These are phyloP conservation scores for Oryza brachyantha DNA, from an alignment of 176 grass and related monocot species.

Conservation along the genomic window DNA sequence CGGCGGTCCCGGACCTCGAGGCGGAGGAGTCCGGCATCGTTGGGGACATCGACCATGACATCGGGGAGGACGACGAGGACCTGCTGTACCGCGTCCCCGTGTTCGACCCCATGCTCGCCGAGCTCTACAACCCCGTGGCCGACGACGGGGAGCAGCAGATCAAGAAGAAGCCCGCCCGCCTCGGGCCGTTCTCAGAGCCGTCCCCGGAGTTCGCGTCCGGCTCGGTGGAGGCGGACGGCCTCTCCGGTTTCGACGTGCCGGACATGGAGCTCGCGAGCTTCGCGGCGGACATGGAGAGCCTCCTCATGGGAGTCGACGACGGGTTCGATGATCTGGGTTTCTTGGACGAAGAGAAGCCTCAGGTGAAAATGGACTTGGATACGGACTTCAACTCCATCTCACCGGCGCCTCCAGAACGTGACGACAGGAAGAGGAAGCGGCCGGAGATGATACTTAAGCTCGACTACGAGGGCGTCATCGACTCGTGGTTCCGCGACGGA, in stretches of 20 bases:
- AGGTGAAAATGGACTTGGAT: conserved; percentile 26
- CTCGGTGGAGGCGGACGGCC: conserved; percentile 7
- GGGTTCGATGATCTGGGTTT: conserved; percentile 53
- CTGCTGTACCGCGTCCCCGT: conserved; percentile 74
- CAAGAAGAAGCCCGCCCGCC: conserved; percentile 39
- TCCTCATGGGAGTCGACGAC: conserved; percentile 61
- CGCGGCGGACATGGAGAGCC: conserved; percentile 80
- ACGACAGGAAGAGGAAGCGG: conserved; percentile 32
- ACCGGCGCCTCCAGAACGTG: conserved; percentile 10
- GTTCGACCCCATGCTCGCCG: conserved; percentile 67
- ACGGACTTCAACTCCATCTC: conserved; percentile 21
- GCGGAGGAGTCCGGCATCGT: conserved; percentile 36
- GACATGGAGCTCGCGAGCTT: conserved; percentile 84
- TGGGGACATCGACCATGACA: conserved; percentile 5
- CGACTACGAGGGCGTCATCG: conserved; percentile 82
- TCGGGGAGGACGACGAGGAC: conserved; percentile 46
- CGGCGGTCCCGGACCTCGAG: conserved; percentile 63
- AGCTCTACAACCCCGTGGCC: conserved; percentile 48
- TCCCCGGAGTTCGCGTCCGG: conserved; percentile 23
- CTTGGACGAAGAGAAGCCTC: conserved; percentile 41
- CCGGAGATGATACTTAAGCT: conserved; percentile 62
- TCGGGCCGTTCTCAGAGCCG: background rate
- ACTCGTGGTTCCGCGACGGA: conserved; percentile 57
- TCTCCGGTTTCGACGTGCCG: conserved; percentile 54
- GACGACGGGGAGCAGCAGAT: conserved; percentile 22